A percentile compares a stretch with the other conserved stretches of the same genome.
Evolutionary conservation across 257 asterid species (phyloP).

Genomic region (Cordia subcordata): DNA sequence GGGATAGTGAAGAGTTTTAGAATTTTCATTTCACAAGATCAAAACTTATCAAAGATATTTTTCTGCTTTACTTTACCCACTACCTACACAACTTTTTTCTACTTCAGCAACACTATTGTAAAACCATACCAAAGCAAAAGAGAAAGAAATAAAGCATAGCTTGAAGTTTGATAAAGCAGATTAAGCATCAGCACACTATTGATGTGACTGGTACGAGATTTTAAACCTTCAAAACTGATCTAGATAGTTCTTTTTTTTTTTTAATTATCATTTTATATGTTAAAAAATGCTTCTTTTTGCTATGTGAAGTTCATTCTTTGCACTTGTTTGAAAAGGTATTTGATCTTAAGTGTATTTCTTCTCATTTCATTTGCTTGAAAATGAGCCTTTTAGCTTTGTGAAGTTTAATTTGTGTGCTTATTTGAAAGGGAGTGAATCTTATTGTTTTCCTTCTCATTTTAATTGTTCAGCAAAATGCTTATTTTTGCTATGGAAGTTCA

Average conservation of each 20-base stretch:
- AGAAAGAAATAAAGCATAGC: not conserved
- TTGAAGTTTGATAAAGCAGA: not conserved
- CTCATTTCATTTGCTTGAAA: not conserved
- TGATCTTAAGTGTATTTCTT: not conserved
- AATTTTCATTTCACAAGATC: not conserved
- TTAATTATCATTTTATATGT: not conserved
- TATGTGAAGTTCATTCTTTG: not conserved
- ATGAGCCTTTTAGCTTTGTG: not conserved
- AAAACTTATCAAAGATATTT: not conserved
- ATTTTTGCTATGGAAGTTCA: not conserved
- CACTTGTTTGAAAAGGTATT: not conserved
- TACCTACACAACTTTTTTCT: too few relatives aligned
- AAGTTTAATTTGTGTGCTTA: not conserved
- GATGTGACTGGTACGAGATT: constrained; percentile 21
- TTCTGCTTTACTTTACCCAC: too few relatives aligned
- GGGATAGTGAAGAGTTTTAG: not conserved
- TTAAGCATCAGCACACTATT: constrained; percentile 11
- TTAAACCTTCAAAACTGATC: constrained; percentile 13
- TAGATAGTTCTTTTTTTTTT: not conserved
- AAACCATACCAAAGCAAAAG: too few relatives aligned
- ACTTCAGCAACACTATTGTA: too few relatives aligned
- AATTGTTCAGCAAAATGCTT: too few relatives aligned
- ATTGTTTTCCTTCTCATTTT: not conserved
- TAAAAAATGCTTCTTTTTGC: not conserved
- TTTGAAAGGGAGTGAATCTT: not conserved